Evolutionary conservation across 179 eudicot species (phyloP), one percentile per base, ranked within the genome.

Genomic region (Dionaea muscipula): DNA sequence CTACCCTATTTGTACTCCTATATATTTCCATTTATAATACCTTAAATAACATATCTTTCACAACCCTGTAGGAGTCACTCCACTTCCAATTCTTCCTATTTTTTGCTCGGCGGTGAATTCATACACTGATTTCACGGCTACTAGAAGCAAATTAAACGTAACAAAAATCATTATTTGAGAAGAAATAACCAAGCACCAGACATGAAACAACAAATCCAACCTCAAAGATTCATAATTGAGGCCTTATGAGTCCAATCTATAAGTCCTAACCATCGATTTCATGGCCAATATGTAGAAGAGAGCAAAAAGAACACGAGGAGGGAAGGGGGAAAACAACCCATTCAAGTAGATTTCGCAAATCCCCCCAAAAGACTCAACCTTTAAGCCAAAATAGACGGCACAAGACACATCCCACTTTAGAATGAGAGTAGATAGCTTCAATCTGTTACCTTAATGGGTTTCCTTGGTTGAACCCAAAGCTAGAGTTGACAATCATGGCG

Each of bases 401-500:
- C 41, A 37, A 21, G 51, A 60, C 47, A 28, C 11, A 47, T 28
- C 40, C 60, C 75, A 56, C 7, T 4, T 43, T 17, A 13, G 21
- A 44, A 51, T 53, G 52, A 46, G 18, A 36, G 17, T 25, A 24
- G 46, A 18, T 7, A 0, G 22, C 35, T 51, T 18, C 23, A 37
- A 13, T 16, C 18, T 41, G 39, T 55, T 70, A 91, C 98, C 98
- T 91, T 50, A 81, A 75, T 25, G 94, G 94, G 75, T 93, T 82
- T 43, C 99, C 99, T 72, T 73, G 82, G 83, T 72, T 88, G 70
- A 88, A 85, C 56, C 89, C 96, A 53, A 93, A 85, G 80, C 96
- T 88, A 52, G 97, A 86, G 63, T 90, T 90, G 25, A 90, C 97
- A 80, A 90, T 84, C 97, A 90, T 90, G 23, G 83, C 81, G 47